Evolutionary conservation across 1,284 basidiomycete genomes (phyloP).

Genomic region (Papiliotrema nemorosa): DNA sequence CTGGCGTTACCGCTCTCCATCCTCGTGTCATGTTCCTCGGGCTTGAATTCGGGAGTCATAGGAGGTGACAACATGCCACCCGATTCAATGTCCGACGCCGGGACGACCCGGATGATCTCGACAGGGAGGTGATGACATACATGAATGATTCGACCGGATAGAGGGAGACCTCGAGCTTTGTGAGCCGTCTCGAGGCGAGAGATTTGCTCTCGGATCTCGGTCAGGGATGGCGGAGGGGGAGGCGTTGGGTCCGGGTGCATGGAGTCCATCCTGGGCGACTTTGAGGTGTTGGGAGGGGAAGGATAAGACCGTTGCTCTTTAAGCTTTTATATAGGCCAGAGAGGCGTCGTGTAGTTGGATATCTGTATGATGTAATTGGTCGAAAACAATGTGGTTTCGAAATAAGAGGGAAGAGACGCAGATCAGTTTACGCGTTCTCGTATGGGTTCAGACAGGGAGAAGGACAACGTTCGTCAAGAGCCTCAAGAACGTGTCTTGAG

Average conservation of each 20-base stretch:
- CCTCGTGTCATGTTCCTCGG: slow-evolving; percentile 33
- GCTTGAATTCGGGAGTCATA: slow-evolving; percentile 48
- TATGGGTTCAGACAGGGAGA: background rate
- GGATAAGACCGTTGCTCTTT: background rate
- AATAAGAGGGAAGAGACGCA: background rate
- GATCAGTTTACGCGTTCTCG: background rate
- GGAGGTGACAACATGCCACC: slow-evolving; percentile 34
- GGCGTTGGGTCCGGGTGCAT: slow-evolving; percentile 49
- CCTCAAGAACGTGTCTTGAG: too few species aligned
- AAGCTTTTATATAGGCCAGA: too few species aligned
- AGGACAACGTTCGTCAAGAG: too few species aligned
- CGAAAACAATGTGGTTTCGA: background rate
- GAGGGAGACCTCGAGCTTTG: slow-evolving; percentile 61
- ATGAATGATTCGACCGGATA: slow-evolving; percentile 82
- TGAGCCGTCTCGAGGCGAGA: slow-evolving; percentile 65
- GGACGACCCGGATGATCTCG: slow-evolving; percentile 43
- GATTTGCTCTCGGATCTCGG: slow-evolving; percentile 50
- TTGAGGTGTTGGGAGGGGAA: too few species aligned
- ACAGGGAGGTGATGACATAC: slow-evolving; percentile 58
- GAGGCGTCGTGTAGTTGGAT: background rate
- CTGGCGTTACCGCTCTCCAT: slow-evolving; percentile 38
- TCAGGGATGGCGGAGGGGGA: slow-evolving; percentile 37
- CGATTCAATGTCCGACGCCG: slow-evolving; percentile 22
- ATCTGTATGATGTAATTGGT: background rate
- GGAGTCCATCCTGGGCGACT: slow-evolving; percentile 39